These are phyloP conservation scores for Penicillium frequentans DNA, from an alignment of 2,329 filamentous ascomycete species.

Conservation along the genomic window DNA sequence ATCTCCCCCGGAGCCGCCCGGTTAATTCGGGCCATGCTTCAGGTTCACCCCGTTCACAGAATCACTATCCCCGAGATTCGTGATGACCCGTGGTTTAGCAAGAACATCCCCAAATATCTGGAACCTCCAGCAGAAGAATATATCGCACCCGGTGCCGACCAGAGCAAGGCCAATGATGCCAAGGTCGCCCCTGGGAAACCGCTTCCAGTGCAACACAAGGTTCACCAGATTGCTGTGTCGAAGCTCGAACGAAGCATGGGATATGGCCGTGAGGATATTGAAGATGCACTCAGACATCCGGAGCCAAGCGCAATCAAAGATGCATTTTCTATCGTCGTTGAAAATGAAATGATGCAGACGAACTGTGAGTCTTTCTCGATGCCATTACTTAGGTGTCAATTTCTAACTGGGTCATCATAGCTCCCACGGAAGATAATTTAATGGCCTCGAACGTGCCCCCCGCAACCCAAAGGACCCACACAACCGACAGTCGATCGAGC, in stretches of 20 bases:
- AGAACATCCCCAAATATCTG: slow-evolving; percentile 82
- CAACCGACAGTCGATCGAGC: slow-evolving; percentile 31
- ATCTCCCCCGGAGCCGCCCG: slow-evolving; percentile 74
- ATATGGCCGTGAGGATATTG: slow-evolving; percentile 90
- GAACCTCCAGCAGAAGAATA: slow-evolving; percentile 88
- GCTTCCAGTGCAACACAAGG: slow-evolving; percentile 76
- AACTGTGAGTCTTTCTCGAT: slow-evolving; percentile 68
- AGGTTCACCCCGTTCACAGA: slow-evolving; percentile 90
- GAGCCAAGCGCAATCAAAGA: slow-evolving; percentile 99
- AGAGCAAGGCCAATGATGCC: slow-evolving; percentile 84
- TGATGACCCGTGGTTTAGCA: slow-evolving; percentile 89
- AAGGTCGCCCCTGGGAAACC: slow-evolving; percentile 79
- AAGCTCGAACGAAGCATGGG: slow-evolving; percentile 99
- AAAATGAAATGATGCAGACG: slow-evolving; percentile 95
- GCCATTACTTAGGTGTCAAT: not conserved
- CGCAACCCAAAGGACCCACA: slow-evolving; percentile 20
- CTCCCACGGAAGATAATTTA: slow-evolving; percentile 38
- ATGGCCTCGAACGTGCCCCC: slow-evolving; percentile 22
- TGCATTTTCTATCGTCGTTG: slow-evolving; percentile 94
- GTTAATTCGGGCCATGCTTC: slow-evolving; percentile 88
- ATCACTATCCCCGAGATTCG: slow-evolving; percentile 94
- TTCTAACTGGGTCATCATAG: slow-evolving; percentile 22
- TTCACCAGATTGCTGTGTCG: slow-evolving; percentile 88
- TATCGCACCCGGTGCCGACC: slow-evolving; percentile 88
- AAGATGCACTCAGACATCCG: slow-evolving; percentile 85